Evolutionary conservation across 2,329 filamentous ascomycete genomes (phyloP), one percentile per base, ranked within the genome.

Genomic region (Colletotrichum brevisporum): DNA sequence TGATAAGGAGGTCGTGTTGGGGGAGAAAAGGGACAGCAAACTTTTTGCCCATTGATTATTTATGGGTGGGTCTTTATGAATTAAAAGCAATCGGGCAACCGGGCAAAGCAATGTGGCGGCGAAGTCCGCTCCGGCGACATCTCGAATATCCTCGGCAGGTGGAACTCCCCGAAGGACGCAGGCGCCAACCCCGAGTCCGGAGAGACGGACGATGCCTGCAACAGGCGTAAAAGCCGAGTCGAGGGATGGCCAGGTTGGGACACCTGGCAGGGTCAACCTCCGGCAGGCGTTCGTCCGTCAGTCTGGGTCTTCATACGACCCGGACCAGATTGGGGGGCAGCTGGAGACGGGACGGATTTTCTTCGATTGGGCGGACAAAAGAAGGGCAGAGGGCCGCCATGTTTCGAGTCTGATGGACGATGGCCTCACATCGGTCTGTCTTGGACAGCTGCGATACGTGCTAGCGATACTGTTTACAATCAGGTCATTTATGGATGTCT

Each of bases 1-100:
- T 88, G 64, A 69, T 69, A 62, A 66, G 56, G 24, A 36, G 51
- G 36, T 24, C 13, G 43, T 21, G 54, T n/a, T 41, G 66, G 61
- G 31, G 61, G 54, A 68, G 66, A 65, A 50, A 51, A 55, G 56
- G 66, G 66, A 65, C 54, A 59, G 31, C 31, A 36, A 36, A 36
- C 31, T 36, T 36, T 36, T 36, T 36, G 31, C 47, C 61, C 48
- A n/a, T 48, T 27, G 52, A 59, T 39, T 54, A 59, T 51, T 55
- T 24, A 52, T 27, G 41, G 43, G 57, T 67, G 67, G 63, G 61
- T 67, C 36, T 60, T 53, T 24, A 66, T 57, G 66, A 52, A 56
- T 61, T 66, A 67, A 43, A 69, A 69, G 43, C 54, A 57, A 52
- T 63, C 62, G 67, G 62, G 62, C 63, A 69, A 69, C 67, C 67